These are phyloP conservation scores for Apiosordaria backusii DNA, from an alignment of 495 filamentous ascomycete species.

Conservation along the genomic window DNA sequence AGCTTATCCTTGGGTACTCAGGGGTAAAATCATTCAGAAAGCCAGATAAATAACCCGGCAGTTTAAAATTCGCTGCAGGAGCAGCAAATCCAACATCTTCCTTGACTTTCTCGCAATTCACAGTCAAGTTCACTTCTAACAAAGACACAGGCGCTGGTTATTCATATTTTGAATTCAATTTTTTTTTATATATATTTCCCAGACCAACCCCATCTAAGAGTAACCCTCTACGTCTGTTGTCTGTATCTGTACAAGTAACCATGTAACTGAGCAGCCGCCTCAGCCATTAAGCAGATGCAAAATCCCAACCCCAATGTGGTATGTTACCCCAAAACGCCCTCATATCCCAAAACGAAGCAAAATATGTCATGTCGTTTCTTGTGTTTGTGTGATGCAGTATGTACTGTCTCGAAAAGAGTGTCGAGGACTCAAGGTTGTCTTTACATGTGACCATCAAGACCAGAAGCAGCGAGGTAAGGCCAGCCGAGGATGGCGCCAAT, in stretches of 20 bases:
- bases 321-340: background rate
- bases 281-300: background rate
- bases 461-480: slow-evolving; percentile 4
- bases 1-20: no score
- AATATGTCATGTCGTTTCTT: background rate
- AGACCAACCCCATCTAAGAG: background rate
- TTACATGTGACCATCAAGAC: slow-evolving; percentile 4
- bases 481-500: background rate
- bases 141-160: no score
- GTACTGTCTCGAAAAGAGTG: background rate
- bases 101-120: no score
- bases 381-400: background rate
- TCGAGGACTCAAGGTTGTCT: background rate
- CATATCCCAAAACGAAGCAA: background rate
- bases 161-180: no score
- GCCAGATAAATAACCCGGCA: no score
- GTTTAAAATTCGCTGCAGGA: no score
- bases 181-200: background rate
- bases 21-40: no score
- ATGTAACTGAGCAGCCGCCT: background rate
- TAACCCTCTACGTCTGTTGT: background rate
- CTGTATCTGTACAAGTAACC: background rate
- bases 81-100: no score
- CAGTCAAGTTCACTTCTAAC: no score
- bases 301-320: background rate